Conservation (phyloP, 768 basidiomycete species). For the Leccinum subtestaceum region DNA sequence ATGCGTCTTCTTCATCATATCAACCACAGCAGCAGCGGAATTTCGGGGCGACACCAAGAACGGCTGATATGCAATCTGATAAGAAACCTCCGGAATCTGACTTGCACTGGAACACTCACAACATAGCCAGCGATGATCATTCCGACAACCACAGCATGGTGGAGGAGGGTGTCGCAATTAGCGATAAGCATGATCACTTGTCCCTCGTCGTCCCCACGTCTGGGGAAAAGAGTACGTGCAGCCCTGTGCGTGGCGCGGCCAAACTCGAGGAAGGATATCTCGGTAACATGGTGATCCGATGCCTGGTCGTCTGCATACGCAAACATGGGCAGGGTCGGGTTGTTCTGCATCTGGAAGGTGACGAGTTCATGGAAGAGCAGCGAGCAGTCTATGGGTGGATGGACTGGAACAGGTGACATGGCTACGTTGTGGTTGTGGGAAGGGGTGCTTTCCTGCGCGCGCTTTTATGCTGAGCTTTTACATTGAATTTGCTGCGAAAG, state of each 20-base stretch:
- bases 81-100: constrained; percentile 24
- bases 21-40: constrained; percentile 2
- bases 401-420: constrained; percentile 8
- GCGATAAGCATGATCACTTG: constrained; percentile 33
- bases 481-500: too few relatives aligned
- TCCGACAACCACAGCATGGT: constrained; percentile 13
- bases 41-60: constrained; percentile 33
- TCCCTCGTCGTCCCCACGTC: constrained; percentile 15
- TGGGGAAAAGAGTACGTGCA: constrained; percentile 22
- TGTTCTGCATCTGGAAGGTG: constrained; percentile 17
- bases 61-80: constrained; percentile 5
- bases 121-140: constrained; percentile 28
- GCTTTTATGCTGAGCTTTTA: background rate
- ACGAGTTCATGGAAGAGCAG: constrained; percentile 16
- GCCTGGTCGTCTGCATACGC: constrained; percentile 14
- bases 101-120: constrained; percentile 30
- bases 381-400: constrained; percentile 16
- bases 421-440: background rate
- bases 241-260: constrained; percentile 30
- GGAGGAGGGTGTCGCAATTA: constrained; percentile 25
- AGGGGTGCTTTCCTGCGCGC: background rate
- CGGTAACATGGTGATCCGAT: constrained; percentile 7
- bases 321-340: constrained; percentile 11
- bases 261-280: constrained; percentile 13
- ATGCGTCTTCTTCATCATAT: constrained; percentile 11